Base-by-base conservation (phyloP, 805 yeast species). In the Wickerhamomyces pijperi region DNA sequence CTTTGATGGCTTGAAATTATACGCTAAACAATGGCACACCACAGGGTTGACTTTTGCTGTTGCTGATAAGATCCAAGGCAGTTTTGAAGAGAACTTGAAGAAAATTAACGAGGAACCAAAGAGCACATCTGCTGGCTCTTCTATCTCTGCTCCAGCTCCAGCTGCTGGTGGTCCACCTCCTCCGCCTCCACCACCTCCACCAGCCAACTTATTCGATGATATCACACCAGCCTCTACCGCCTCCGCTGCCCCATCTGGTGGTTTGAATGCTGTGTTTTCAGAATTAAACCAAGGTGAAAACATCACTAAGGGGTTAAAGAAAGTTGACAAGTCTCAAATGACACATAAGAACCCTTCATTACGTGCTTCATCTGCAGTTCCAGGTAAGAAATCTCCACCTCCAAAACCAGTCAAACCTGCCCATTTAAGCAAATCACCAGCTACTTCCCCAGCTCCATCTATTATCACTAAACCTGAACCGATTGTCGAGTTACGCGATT, bases 181-280 rank as follows among this genome's bases (percentile, higher is more conserved):
- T 15, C 97, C 97, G 2, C 94, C 95, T 3, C 94, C 95, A n/a
- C 97, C 97, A 2, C 94, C 95, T 3, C 94, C 95, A 9, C 90
- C 95, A 20, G 78, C 94, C 9, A 64, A 78, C 41, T 65, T 82
- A 29, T 83, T 76, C 53, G 56, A 47, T 33, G 76, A 72, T 42
- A 55, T 53, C 2, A 51, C 39, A 37, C 20, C 47, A 2, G 35
- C 58, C 9, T 6, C 23, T 21, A 37, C 59, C 11, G 41, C 63
- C 0, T 50, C 46, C 12, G 38, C 56, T 5, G 38, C 56, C 1
- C 37, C 57, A 8, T 46, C 56, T 18, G 65, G 66, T 34, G 92
- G 95, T 33, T 74, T 90, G 65, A 70, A 68, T 48, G 97, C 97
- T 2, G 95, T 92, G 13, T 92, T 92, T 59, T 79, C 84, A n/a